Conservation (phyloP, 1,284 basidiomycete genomes). For the Trichosporon sp. region DNA sequence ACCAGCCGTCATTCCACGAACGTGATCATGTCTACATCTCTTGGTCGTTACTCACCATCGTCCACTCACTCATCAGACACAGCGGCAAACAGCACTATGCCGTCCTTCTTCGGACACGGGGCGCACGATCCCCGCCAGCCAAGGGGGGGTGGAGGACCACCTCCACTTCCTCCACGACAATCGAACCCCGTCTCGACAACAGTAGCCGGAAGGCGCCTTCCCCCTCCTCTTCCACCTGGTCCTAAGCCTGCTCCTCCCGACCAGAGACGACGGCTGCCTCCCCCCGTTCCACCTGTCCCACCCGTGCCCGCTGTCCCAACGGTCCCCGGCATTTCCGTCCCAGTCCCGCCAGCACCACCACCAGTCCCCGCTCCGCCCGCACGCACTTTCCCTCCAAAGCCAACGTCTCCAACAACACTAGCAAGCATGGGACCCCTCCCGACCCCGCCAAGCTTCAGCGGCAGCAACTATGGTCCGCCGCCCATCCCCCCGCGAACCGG, state of each 20-base stretch:
- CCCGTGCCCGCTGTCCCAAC: no score
- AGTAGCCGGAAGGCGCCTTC: background rate
- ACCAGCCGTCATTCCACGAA: background rate
- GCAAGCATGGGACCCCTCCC: background rate
- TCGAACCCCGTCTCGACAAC: background rate
- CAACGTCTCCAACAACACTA: background rate
- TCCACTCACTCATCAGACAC: background rate
- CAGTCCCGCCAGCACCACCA: background rate
- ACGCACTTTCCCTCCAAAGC: background rate
- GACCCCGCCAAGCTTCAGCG: background rate
- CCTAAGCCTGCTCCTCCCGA: background rate
- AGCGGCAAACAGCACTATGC: background rate
- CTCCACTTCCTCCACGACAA: background rate
- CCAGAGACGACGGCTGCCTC: background rate
- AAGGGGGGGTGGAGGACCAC: background rate
- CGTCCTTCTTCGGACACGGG: background rate
- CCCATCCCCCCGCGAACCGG: background rate
- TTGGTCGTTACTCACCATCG: background rate
- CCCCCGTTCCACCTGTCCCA: background rate
- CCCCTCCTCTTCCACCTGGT: background rate
- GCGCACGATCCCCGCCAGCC: background rate
- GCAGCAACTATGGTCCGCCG: background rate
- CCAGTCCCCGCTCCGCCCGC: background rate
- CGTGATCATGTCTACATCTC: background rate
- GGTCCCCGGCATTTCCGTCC: background rate